These are phyloP conservation scores for Kitagawia praeruptora DNA, from an alignment of 129 eudicot species.

Conservation along the genomic window DNA sequence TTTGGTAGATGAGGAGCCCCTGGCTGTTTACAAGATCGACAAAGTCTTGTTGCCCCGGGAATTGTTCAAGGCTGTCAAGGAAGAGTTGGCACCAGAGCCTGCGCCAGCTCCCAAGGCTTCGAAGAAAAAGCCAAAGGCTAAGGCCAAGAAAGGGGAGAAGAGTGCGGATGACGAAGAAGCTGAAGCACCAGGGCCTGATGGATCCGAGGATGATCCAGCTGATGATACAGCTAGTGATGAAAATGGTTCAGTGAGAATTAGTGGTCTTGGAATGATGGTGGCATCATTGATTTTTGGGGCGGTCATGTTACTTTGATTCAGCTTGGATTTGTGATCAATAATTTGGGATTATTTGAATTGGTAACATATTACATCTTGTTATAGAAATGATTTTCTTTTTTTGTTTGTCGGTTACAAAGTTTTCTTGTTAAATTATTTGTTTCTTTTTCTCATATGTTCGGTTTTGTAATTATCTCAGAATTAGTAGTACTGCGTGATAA, in stretches of 20 bases:
- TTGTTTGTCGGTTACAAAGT: neutral
- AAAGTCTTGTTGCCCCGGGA: constrained; percentile 48
- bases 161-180: constrained; percentile 22
- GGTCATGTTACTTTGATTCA: constrained; percentile 24
- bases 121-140: constrained; percentile 21
- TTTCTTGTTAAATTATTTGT: constrained; percentile 19
- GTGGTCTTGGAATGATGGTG: constrained; percentile 30
- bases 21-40: constrained; percentile 40
- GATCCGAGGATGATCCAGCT: constrained; percentile 37
- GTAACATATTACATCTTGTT: neutral
- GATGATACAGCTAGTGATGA: constrained; percentile 39
- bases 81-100: constrained; percentile 21
- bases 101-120: constrained; percentile 51
- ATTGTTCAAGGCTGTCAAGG: constrained; percentile 46
- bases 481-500: constrained; percentile 3
- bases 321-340: constrained; percentile 6
- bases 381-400: constrained; percentile 7
- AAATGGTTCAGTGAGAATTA: constrained; percentile 13
- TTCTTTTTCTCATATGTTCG: constrained; percentile 15
- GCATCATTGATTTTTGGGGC: constrained; percentile 26
- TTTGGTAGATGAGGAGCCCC: constrained; percentile 42
- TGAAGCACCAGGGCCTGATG: constrained; percentile 55
- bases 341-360: neutral
- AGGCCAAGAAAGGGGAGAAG: constrained; percentile 20
- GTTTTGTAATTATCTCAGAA: constrained; percentile 17